Evolutionary conservation across 805 yeast species (phyloP), one percentile per base, ranked within the genome.

Genomic region (Zygoascus biomembranicola): DNA sequence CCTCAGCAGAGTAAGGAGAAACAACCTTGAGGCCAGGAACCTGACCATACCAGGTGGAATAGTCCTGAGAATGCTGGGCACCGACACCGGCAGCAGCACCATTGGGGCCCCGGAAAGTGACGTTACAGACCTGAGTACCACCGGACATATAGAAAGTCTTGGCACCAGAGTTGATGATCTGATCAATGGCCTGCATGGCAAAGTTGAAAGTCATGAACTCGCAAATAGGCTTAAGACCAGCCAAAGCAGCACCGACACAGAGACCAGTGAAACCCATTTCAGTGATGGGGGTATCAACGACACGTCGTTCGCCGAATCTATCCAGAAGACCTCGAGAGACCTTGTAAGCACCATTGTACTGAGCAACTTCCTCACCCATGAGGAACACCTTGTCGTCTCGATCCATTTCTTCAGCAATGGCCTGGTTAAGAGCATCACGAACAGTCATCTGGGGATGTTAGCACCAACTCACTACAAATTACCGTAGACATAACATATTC

Each of bases 81-180:
- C 82, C 99, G 63, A 94, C 99, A 81, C 98, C 98, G 49, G 97
- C 97, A 63, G 99, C 97, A 49, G 99, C 97, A 74, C 99, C 99
- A 73, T 94, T 94, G 58, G 99, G 98, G 67, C 99, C 99, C 76
- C 99, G 85, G 80, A 94, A 94, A 52, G 96, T 90, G 68, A 92
- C 88, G 75, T 88, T 90, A 79, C 97, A 90, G 59, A 92, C 92
- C 75, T 90, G 97, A 59, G 84, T 87, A 78, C 99, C 99, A 72
- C 99, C 99, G 59, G 97, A 88, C 99, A 94, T 94, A 78, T 94
- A 94, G 74, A 83, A 89, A 50, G 99, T 94, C 80, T 92, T 94
- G 59, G 98, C 99, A 52, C 97, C 98, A 54, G 98, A 90, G 81
- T 94, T 94, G 74, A 94, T 81, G 73, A 94, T 94, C 64, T 94